These are phyloP conservation scores for Fusarium sp. DNA, from an alignment of 2,329 filamentous ascomycete genomes.

Conservation along the genomic window DNA sequence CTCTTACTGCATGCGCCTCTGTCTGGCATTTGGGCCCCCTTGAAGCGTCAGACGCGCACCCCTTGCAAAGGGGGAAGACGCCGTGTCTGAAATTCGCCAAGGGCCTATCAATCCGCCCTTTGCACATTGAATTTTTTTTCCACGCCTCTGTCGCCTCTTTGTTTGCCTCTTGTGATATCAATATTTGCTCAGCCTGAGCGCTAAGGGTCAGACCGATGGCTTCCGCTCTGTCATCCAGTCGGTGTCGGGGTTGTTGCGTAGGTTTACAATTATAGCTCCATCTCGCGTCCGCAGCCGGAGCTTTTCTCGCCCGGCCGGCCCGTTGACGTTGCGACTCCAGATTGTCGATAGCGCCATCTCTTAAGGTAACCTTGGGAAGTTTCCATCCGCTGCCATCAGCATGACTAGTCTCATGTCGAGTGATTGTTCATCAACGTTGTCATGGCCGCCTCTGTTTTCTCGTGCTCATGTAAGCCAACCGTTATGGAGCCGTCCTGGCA, in stretches of 20 bases:
- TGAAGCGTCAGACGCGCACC: conserved; percentile 28
- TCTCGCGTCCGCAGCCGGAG: conserved; percentile 18
- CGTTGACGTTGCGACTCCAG: conserved; percentile 25
- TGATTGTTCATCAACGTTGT: conserved; percentile 10
- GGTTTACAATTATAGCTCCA: conserved; percentile 15
- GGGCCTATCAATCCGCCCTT: conserved; percentile 16
- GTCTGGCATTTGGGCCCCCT: conserved; percentile 40
- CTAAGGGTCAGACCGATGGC: neutral
- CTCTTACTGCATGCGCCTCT: conserved; percentile 23
- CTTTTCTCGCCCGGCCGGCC: conserved; percentile 18
- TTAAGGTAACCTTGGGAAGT: conserved; percentile 7
- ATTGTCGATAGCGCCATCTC: conserved; percentile 19
- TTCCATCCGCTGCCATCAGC: conserved; percentile 15
- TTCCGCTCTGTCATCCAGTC: conserved; percentile 3
- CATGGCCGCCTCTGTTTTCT: conserved; percentile 3
- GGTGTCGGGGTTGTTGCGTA: neutral
- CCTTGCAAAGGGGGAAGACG: conserved; percentile 39
- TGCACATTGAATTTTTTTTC: neutral
- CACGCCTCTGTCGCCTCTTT: conserved; percentile 11
- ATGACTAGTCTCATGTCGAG: conserved; percentile 14
- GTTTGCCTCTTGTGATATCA: neutral
- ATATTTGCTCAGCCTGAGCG: neutral
- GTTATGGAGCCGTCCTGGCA: neutral
- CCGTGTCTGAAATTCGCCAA: conserved; percentile 36
- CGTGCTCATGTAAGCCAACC: conserved; percentile 30